These are phyloP conservation scores for Ogataea nakhonphanomensis DNA, from an alignment of 805 yeast genomes.

Conservation along the genomic window DNA sequence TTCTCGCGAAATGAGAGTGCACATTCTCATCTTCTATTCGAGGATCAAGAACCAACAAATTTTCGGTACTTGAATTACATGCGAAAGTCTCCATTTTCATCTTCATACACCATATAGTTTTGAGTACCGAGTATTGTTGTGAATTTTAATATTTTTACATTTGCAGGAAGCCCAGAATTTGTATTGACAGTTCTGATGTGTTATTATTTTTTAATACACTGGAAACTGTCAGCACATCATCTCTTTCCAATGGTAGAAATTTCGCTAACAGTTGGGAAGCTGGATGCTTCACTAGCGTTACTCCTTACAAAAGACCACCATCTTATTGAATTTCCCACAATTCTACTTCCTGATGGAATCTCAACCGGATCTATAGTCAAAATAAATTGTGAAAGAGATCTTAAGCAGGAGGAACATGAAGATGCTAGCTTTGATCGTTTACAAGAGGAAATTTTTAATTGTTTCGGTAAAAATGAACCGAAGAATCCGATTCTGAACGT, in stretches of 20 bases:
- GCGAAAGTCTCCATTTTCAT: too few relatives aligned
- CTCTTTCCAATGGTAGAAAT: slow-evolving; percentile 68
- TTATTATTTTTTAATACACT: background rate
- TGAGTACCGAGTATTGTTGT: too few relatives aligned
- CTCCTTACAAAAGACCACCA: slow-evolving; percentile 86
- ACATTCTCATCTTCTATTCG: slow-evolving; percentile 24
- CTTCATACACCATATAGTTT: too few relatives aligned
- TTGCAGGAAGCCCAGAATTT: background rate
- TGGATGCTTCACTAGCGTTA: slow-evolving; percentile 92
- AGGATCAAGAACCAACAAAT: slow-evolving; percentile 22
- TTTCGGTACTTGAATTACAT: too few relatives aligned
- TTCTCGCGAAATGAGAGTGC: slow-evolving; percentile 36
- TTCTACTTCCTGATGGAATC: slow-evolving; percentile 84
- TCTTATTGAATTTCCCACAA: slow-evolving; percentile 94
- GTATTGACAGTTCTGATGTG: slow-evolving; percentile 8
- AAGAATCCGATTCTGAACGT: slow-evolving; percentile 62
- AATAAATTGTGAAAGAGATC: slow-evolving; percentile 77
- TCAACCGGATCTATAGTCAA: slow-evolving; percentile 89
- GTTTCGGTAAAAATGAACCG: slow-evolving; percentile 75
- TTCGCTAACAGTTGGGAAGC: slow-evolving; percentile 88
- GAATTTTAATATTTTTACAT: too few relatives aligned
- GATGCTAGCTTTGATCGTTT: slow-evolving; percentile 52
- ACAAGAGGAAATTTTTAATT: slow-evolving; percentile 68
- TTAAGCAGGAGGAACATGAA: slow-evolving; percentile 60
- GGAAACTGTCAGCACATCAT: background rate